Evolutionary conservation across 768 basidiomycete species (phyloP).

Genomic region (Macrolepiota fuliginosa): DNA sequence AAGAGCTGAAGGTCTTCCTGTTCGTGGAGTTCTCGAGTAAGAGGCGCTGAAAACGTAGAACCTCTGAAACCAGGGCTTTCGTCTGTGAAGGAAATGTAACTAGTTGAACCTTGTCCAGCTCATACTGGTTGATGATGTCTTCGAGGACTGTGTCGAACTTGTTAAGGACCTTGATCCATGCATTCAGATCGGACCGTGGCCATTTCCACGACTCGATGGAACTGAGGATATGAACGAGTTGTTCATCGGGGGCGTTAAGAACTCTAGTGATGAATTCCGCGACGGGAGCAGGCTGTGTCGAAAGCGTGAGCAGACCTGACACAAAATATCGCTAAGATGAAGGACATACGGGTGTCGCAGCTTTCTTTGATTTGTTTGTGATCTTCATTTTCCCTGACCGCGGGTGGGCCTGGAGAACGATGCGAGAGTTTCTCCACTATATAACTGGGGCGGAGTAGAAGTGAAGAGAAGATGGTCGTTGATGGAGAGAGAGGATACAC

Average conservation of each 20-base stretch:
- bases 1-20: constrained; percentile 92
- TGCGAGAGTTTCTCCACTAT: constrained; percentile 2
- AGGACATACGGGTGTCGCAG: constrained; percentile 66
- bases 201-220: constrained; percentile 85
- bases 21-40: constrained; percentile 98
- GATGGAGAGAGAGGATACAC: constrained; percentile 11
- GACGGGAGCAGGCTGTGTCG: constrained; percentile 69
- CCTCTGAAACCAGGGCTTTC: constrained; percentile 74
- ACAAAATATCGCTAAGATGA: constrained; percentile 16
- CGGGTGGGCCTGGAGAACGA: constrained; percentile 35
- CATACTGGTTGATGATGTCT: constrained; percentile 78
- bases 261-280: constrained; percentile 77
- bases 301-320: constrained; percentile 19
- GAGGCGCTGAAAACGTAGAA: constrained; percentile 85
- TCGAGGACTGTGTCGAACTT: constrained; percentile 91
- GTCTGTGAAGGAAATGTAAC: constrained; percentile 73
- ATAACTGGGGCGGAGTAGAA: background rate
- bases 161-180: constrained; percentile 95
- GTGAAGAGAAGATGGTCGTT: constrained; percentile 1
- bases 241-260: constrained; percentile 61
- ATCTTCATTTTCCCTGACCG: constrained; percentile 80
- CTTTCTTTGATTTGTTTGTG: constrained; percentile 80
- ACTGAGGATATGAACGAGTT: constrained; percentile 65
- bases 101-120: constrained; percentile 80
- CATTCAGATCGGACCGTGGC: constrained; percentile 94